Evolutionary conservation across 2,329 filamentous ascomycete species (phyloP), one percentile per base, ranked within the genome.

Genomic region (Leptographium flavum): DNA sequence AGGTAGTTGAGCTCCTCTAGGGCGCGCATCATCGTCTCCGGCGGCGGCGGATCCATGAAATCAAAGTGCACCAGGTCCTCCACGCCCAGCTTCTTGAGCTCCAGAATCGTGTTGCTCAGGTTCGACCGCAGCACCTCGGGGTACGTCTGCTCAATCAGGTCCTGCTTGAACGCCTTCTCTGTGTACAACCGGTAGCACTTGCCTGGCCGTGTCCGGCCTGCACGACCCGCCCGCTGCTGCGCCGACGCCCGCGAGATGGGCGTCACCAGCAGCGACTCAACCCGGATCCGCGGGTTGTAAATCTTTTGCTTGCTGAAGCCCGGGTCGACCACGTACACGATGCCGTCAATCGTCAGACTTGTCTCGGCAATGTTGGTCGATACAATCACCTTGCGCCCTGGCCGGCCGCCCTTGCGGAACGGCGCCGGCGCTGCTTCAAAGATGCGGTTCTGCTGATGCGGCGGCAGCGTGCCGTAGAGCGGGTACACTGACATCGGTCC

Each of bases 291-390:
- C 21, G 92, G 90, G 63, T 98, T 96, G 71, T 96, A 98, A 51
- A 96, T 92, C 66, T 96, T 98, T 59, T 98, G 92, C 69, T 98
- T 98, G 68, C 87, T 94, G 69, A 98, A 98, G 31, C 92, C 92
- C 2, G 92, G 90, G 58, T 98, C 92, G n/a, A 98, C 90, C 30
- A 98, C 92, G 58, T 95, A 98, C 31, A 98, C 92, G 52, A 98
- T 98, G 60, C 92, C 92, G 59, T 98, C 92, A 49, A 98, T 98
- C 39, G 92, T 98, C 64, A 98, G 76, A 57, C 83, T 90, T 0
- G 92, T 98, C 68, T 98, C 92, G 38, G 92, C 92, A 63, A 98
- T 98, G 63, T 98, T 98, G 53, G 92, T 98, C 10, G 88, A 86
- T 27, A 98, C 75, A 55, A 98, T 93, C 59, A 81, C 81, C 64